Evolutionary conservation across 257 asterid genomes (phyloP).

Genomic region (Ocimum tenuiflorum): DNA sequence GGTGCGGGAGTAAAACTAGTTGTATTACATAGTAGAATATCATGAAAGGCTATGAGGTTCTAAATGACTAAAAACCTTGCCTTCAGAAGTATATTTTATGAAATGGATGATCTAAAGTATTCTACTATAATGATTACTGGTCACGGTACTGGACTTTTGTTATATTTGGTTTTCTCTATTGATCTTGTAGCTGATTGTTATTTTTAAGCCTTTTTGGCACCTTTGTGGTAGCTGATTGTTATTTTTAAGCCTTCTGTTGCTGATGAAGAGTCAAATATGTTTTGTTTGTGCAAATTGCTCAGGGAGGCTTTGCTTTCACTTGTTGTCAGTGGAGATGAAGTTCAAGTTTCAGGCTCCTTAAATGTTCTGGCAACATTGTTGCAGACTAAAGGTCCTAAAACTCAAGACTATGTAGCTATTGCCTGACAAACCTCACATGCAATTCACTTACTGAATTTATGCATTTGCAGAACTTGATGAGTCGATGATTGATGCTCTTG

Average conservation of each 20-base stretch:
- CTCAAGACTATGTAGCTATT: slow-evolving; percentile 19
- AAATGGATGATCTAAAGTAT: not conserved
- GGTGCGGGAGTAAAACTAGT: no score
- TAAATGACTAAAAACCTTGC: slow-evolving; percentile 13
- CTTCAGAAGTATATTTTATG: no score
- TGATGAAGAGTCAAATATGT: slow-evolving; percentile 1
- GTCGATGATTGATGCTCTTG: slow-evolving; percentile 92
- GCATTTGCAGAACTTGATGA: slow-evolving; percentile 77
- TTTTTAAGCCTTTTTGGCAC: slow-evolving; percentile 4
- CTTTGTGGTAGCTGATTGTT: no score
- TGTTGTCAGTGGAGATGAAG: slow-evolving; percentile 70
- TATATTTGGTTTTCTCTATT: slow-evolving; percentile 12
- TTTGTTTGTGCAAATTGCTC: slow-evolving; percentile 23
- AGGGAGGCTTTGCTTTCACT: slow-evolving; percentile 92
- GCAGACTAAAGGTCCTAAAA: slow-evolving; percentile 99
- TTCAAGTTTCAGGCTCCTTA: slow-evolving; percentile 84
- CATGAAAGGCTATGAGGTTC: not conserved
- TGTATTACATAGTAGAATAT: not conserved
- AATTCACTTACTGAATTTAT: slow-evolving; percentile 19
- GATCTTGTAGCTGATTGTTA: not conserved
- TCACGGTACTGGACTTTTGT: not conserved
- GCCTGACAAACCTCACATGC: slow-evolving; percentile 19
- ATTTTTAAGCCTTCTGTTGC: no score
- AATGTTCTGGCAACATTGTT: slow-evolving; percentile 75
- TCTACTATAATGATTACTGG: not conserved